A percentile compares a stretch with the other conserved stretches of the same genome.
Evolutionary conservation across 768 basidiomycete genomes (phyloP).

Genomic region (Terana coerulea): DNA sequence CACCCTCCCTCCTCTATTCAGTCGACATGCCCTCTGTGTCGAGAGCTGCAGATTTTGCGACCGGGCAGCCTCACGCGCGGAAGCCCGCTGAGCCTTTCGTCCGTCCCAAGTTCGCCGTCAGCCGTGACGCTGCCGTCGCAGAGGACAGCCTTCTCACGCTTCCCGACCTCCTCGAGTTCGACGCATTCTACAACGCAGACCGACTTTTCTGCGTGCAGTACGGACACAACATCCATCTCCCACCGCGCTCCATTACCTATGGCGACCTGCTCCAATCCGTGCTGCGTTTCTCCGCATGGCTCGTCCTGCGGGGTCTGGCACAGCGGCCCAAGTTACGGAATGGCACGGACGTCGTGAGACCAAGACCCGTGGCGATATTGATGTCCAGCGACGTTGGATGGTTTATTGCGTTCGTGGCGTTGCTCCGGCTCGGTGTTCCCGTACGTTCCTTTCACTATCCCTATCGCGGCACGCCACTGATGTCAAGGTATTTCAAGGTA

Average conservation of each 20-base stretch:
- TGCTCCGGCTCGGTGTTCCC: constrained; percentile 34
- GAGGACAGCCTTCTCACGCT: constrained; percentile 30
- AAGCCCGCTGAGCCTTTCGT: constrained; percentile 30
- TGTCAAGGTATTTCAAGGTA: constrained; percentile 21
- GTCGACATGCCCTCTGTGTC: too few species aligned
- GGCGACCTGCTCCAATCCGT: constrained; percentile 31
- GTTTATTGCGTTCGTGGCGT: constrained; percentile 35
- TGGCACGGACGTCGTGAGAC: constrained; percentile 19
- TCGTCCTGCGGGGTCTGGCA: constrained; percentile 22
- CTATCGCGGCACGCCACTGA: background rate
- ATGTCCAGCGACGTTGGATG: constrained; percentile 35
- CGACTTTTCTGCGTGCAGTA: constrained; percentile 35
- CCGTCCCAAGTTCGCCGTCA: constrained; percentile 34
- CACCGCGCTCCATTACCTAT: constrained; percentile 32
- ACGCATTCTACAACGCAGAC: constrained; percentile 30
- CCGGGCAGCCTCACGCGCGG: too few species aligned
- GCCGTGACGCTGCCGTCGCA: constrained; percentile 25
- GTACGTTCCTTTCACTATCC: constrained; percentile 21
- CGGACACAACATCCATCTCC: constrained; percentile 19
- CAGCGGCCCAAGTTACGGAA: constrained; percentile 23
- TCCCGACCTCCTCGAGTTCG: constrained; percentile 36
- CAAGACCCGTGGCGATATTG: constrained; percentile 34
- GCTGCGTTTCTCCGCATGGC: constrained; percentile 33
- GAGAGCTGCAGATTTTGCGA: too few species aligned
- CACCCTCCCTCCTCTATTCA: too few species aligned